These are phyloP conservation scores for Adansonia gregorii DNA, from an alignment of 441 rosid genomes.

Conservation along the genomic window DNA sequence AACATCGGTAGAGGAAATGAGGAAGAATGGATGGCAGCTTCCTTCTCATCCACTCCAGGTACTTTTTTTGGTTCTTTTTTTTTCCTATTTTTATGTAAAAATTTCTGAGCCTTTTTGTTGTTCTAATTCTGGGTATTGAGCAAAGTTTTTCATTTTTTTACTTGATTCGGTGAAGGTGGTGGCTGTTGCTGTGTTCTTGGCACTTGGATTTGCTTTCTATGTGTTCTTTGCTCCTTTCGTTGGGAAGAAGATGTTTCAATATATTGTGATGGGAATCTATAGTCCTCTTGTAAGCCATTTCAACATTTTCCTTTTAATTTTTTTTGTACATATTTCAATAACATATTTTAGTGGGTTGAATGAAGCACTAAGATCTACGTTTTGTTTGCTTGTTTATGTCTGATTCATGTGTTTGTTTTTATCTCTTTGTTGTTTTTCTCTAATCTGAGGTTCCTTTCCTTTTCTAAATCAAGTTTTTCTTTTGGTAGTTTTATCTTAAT, in stretches of 20 bases:
- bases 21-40: slow-evolving; percentile 99
- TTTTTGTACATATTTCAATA: not conserved
- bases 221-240: slow-evolving; percentile 99
- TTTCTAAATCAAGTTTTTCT: slow-evolving; percentile 32
- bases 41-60: slow-evolving; percentile 99
- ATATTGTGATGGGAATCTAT: slow-evolving; percentile 84
- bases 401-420: slow-evolving; percentile 29
- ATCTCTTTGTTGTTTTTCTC: slow-evolving; percentile 18
- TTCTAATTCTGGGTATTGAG: slow-evolving; percentile 37
- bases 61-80: not conserved
- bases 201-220: slow-evolving; percentile 95
- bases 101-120: slow-evolving; percentile 14
- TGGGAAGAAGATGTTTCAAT: slow-evolving; percentile 79
- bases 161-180: slow-evolving; percentile 68
- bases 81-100: not conserved
- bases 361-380: slow-evolving; percentile 54
- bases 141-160: slow-evolving; percentile 21
- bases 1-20: slow-evolving; percentile 64
- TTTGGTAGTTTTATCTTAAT: slow-evolving; percentile 26
- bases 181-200: slow-evolving; percentile 97
- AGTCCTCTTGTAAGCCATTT: slow-evolving; percentile 78
- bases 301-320: slow-evolving; percentile 2
- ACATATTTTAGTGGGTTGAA: slow-evolving; percentile 24
- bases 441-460: slow-evolving; percentile 30
- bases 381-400: slow-evolving; percentile 33